Percentiles rank a stretch among this genome's conserved stretches.
Conservation (phyloP, 176 grass and related monocot species). For the Eleusine coracana region DNA sequence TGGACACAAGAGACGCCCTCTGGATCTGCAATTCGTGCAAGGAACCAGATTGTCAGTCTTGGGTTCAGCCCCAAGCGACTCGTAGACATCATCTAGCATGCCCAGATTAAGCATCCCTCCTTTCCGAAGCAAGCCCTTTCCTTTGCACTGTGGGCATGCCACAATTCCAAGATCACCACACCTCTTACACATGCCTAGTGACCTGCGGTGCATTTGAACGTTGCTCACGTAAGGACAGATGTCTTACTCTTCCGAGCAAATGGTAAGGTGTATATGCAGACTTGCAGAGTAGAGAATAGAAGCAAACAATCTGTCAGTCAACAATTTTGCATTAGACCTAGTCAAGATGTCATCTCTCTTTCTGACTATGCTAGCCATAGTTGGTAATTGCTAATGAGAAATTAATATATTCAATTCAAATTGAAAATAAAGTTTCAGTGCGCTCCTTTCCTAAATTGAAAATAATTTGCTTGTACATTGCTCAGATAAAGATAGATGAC, state of each 20-base stretch:
- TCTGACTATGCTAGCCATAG: not conserved
- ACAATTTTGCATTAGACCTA: not conserved
- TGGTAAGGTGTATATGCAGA: not conserved
- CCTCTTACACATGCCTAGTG: conserved; percentile 83
- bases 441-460: not conserved
- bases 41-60: conserved; percentile 47
- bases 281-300: not conserved
- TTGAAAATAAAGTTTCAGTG: not conserved
- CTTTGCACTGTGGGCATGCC: conserved; percentile 82
- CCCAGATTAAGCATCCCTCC: conserved; percentile 52
- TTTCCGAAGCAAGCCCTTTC: conserved; percentile 57
- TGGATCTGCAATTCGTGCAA: conserved; percentile 76
- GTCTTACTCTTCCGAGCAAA: not conserved
- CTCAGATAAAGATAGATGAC: too few relatives aligned
- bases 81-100: conserved; percentile 70
- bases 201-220: conserved; percentile 43
- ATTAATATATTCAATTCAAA: not conserved
- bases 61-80: conserved; percentile 61
- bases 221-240: conserved; percentile 21
- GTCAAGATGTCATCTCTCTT: not conserved
- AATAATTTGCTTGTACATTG: too few relatives aligned
- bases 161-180: conserved; percentile 81
- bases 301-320: not conserved
- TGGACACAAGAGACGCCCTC: conserved; percentile 62
- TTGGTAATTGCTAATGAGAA: not conserved